phyloP scores from a whole-genome alignment of 148 eudicot genomes.

The Rhododendron williamsianum region DNA sequence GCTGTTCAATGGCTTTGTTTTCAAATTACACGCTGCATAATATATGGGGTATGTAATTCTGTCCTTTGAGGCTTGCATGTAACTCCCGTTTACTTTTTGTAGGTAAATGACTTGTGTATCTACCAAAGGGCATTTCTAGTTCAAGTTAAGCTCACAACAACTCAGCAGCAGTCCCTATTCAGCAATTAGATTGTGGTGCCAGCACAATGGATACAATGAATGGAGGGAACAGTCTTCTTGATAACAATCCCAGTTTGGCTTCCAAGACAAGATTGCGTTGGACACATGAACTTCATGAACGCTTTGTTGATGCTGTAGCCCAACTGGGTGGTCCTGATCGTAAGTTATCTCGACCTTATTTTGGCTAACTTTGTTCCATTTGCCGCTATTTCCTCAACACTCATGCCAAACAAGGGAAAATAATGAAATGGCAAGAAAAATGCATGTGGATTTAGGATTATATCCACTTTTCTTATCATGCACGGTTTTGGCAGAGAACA shows the following conservation, averaged over 20 bases:
- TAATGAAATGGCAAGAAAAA: not conserved
- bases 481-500: not conserved
- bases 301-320: slow-evolving; percentile 65
- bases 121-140: slow-evolving; percentile 20
- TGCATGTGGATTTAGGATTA: not conserved
- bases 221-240: slow-evolving; percentile 22
- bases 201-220: slow-evolving; percentile 24
- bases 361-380: not conserved
- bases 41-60: not conserved
- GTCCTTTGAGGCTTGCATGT: not conserved
- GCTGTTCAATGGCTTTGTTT: slow-evolving; percentile 5
- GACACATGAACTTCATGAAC: slow-evolving; percentile 68
- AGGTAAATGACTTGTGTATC: slow-evolving; percentile 21
- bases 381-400: not conserved
- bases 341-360: slow-evolving; percentile 26
- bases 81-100: not conserved
- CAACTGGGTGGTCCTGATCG: slow-evolving; percentile 76
- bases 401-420: not conserved
- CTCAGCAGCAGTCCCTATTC: slow-evolving; percentile 10
- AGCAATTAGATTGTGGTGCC: slow-evolving; percentile 18
- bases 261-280: slow-evolving; percentile 66
- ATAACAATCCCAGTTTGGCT: slow-evolving; percentile 34
- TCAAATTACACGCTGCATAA: not conserved
- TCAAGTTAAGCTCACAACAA: slow-evolving; percentile 19
- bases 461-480: not conserved